Evolutionary conservation across 2,329 filamentous ascomycete species (phyloP).

Genomic region (Botryotinia narcissicola): DNA sequence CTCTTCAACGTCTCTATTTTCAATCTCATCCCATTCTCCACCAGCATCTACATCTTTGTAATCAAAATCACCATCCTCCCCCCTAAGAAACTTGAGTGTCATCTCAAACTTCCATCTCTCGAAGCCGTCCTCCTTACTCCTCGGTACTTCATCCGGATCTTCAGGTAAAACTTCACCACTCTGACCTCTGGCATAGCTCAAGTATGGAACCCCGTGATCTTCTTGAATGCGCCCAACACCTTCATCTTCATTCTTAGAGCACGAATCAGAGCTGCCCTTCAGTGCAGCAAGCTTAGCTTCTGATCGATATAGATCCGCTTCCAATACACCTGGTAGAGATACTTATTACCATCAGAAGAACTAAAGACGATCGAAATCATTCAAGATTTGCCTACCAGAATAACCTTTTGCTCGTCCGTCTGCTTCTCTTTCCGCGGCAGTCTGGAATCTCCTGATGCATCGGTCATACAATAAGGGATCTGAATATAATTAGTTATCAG

Average conservation of each 20-base stretch:
- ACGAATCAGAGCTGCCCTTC: conserved; percentile 20
- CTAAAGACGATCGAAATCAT: not conserved
- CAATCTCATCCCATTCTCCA: conserved; percentile 38
- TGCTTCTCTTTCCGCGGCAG: conserved; percentile 38
- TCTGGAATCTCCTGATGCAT: conserved; percentile 38
- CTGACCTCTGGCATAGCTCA: conserved; percentile 32
- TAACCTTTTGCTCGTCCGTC: conserved; percentile 40
- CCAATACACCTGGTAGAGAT: conserved; percentile 29
- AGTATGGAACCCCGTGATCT: conserved; percentile 26
- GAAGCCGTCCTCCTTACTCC: conserved; percentile 37
- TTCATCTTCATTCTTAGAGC: conserved; percentile 5
- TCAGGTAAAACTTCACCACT: conserved; percentile 36
- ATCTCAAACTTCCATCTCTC: conserved; percentile 40
- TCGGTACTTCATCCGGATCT: conserved; percentile 37
- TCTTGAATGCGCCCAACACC: conserved; percentile 3
- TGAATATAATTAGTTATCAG: conserved; percentile 26
- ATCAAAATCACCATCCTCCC: conserved; percentile 39
- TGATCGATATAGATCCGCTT: conserved; percentile 40
- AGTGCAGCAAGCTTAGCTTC: conserved; percentile 39
- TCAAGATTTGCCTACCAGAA: conserved; percentile 28
- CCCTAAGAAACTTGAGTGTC: conserved; percentile 39
- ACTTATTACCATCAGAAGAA: conserved; percentile 6
- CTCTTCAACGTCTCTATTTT: conserved; percentile 38
- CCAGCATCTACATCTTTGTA: conserved; percentile 37
- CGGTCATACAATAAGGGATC: conserved; percentile 40